phyloP scores from a whole-genome alignment of 2,329 filamentous ascomycete genomes.

The Sordariomycetes sp. region DNA sequence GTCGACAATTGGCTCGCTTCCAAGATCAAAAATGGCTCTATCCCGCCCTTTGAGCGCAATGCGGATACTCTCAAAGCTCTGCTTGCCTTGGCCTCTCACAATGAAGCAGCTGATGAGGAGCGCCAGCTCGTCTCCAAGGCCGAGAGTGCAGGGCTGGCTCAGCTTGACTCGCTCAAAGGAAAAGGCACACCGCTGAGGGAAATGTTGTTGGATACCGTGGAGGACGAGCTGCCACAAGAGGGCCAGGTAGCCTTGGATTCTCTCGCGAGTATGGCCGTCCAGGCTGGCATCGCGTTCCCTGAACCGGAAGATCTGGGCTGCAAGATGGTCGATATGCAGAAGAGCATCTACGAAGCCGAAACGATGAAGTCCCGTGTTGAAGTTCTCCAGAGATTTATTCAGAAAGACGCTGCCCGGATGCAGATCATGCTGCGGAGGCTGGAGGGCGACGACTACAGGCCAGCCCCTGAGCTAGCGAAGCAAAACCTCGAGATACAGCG shows the following conservation, averaged over 20 bases:
- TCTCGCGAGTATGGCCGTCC: conserved; percentile 41
- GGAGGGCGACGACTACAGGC: conserved; percentile 37
- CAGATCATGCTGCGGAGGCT: conserved; percentile 31
- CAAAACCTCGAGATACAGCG: conserved; percentile 69
- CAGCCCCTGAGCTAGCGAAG: conserved; percentile 49
- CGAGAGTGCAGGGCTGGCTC: conserved; percentile 49
- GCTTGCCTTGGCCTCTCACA: conserved; percentile 63
- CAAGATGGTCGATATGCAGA: conserved; percentile 46
- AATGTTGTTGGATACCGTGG: conserved; percentile 42
- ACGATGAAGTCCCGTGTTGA: conserved; percentile 46
- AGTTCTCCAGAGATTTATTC: conserved; percentile 46
- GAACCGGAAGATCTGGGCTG: conserved; percentile 39
- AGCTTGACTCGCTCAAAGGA: too few species aligned
- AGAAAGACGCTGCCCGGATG: conserved; percentile 35
- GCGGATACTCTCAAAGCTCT: conserved; percentile 70
- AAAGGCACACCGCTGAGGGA: too few species aligned
- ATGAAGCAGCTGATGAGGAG: conserved; percentile 71
- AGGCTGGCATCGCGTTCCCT: conserved; percentile 38
- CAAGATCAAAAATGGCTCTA: conserved; percentile 53
- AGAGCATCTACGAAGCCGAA: conserved; percentile 41
- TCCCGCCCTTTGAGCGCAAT: conserved; percentile 78
- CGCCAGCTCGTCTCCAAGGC: conserved; percentile 45
- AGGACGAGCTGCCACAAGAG: conserved; percentile 43
- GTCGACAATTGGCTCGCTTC: conserved; percentile 74
- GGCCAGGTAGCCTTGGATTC: conserved; percentile 47